Evolutionary conservation across 106 monocot genomes (phyloP).

Genomic region (Vanilla planifolia): DNA sequence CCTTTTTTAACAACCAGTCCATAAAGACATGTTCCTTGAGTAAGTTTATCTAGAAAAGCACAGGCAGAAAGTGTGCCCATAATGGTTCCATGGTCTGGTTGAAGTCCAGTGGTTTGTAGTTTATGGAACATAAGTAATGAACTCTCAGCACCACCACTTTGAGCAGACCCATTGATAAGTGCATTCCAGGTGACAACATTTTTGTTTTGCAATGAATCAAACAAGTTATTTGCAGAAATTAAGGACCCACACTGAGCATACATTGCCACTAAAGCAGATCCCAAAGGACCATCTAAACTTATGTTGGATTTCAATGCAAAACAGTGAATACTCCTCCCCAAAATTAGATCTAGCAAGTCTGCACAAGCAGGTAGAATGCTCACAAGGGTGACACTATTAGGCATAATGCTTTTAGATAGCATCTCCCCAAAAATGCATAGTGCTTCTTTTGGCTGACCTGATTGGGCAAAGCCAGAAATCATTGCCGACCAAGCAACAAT

Average conservation of each 20-base stretch:
- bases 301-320: slow-evolving; percentile 30
- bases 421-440: slow-evolving; percentile 48
- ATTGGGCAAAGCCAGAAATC: slow-evolving; percentile 55
- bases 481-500: slow-evolving; percentile 76
- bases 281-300: slow-evolving; percentile 21
- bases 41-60: slow-evolving; percentile 22
- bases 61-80: slow-evolving; percentile 66
- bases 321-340: slow-evolving; percentile 55
- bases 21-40: slow-evolving; percentile 29
- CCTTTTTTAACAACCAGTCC: slow-evolving; percentile 51
- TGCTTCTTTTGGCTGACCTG: slow-evolving; percentile 28
- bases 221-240: slow-evolving; percentile 32
- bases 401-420: slow-evolving; percentile 26
- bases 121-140: slow-evolving; percentile 41
- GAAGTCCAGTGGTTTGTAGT: slow-evolving; percentile 17
- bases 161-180: slow-evolving; percentile 69
- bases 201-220: slow-evolving; percentile 34
- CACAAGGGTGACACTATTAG: slow-evolving; percentile 40
- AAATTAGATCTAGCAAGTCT: slow-evolving; percentile 30
- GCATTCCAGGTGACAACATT: slow-evolving; percentile 65
- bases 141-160: slow-evolving; percentile 41
- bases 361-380: slow-evolving; percentile 63
- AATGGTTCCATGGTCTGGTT: slow-evolving; percentile 54
- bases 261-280: slow-evolving; percentile 65
- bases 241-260: slow-evolving; percentile 61